Evolutionary conservation across 208 protist species (phyloP).

Genomic region (Wallacemonas sp.): DNA sequence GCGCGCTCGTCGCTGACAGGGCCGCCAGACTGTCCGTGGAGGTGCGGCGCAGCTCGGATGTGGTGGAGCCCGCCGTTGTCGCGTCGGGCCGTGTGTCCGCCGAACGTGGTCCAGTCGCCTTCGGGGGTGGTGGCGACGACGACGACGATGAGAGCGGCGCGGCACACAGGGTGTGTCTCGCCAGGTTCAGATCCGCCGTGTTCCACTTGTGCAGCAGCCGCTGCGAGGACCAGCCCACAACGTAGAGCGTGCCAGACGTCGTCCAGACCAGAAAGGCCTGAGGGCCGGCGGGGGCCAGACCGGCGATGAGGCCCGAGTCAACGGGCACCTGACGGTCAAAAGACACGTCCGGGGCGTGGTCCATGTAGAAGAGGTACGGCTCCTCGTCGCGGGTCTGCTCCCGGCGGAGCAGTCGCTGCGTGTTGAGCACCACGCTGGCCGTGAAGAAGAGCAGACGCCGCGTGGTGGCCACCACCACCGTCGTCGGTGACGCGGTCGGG

Average conservation of each 20-base stretch:
- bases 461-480: constrained; percentile 56
- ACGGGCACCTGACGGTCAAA: constrained; percentile 38
- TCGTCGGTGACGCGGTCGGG: constrained; percentile 26
- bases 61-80: no score
- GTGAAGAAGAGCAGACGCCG: constrained; percentile 62
- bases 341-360: constrained; percentile 40
- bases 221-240: constrained; percentile 58
- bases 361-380: constrained; percentile 20
- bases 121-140: not conserved
- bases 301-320: constrained; percentile 42
- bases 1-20: not conserved
- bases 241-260: constrained; percentile 58
- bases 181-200: constrained; percentile 28
- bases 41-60: no score
- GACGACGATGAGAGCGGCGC: not conserved
- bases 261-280: constrained; percentile 66
- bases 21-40: not conserved
- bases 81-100: no score
- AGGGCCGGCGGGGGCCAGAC: constrained; percentile 37
- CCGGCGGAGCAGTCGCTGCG: constrained; percentile 4
- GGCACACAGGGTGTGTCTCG: constrained; percentile 19
- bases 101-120: no score
- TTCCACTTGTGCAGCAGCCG: constrained; percentile 56
- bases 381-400: constrained; percentile 2
- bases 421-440: constrained; percentile 19